Conservation (phyloP, 2,329 filamentous ascomycete species). For the Colletotrichum shisoi region DNA sequence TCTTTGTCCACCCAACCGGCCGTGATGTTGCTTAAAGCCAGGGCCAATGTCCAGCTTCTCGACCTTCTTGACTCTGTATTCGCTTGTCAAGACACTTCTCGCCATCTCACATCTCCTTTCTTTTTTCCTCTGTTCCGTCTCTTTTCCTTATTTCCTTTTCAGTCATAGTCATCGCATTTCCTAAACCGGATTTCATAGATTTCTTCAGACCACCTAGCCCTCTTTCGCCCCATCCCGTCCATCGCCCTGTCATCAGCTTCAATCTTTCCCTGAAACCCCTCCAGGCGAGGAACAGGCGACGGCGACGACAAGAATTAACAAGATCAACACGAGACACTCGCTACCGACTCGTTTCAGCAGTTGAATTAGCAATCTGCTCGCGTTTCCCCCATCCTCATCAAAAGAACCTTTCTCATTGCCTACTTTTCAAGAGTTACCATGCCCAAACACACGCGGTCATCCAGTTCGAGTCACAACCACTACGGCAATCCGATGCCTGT, state of each 20-base stretch:
- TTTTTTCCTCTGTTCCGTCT: conserved; percentile 43
- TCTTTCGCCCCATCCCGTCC: conserved; percentile 24
- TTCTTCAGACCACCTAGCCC: conserved; percentile 25
- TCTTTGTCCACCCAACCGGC: conserved; percentile 36
- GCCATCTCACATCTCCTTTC: conserved; percentile 41
- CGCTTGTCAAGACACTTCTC: conserved; percentile 41
- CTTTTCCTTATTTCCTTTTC: conserved; percentile 42
- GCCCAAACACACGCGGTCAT: conserved; percentile 56
- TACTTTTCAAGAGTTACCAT: conserved; percentile 47
- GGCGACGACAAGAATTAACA: not conserved
- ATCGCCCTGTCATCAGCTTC: conserved; percentile 6
- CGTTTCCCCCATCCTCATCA: conserved; percentile 35
- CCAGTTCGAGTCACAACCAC: conserved; percentile 50
- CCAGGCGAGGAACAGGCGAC: conserved; percentile 37
- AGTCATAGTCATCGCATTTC: conserved; percentile 32
- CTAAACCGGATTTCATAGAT: conserved; percentile 35
- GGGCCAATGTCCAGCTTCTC: conserved; percentile 37
- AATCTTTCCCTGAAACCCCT: conserved; percentile 26
- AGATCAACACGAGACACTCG: conserved; percentile 26
- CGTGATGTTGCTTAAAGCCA: conserved; percentile 40
- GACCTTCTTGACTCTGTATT: conserved; percentile 36
- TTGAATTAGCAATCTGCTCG: conserved; percentile 38
- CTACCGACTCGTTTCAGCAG: conserved; percentile 19
- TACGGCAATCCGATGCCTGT: conserved; percentile 51
- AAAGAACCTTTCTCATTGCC: conserved; percentile 35